A percentile compares a stretch with the other conserved stretches of the same genome.
Evolutionary conservation across 164 flowering plant species (phyloP).

Genomic region (Nelumbo lutea): DNA sequence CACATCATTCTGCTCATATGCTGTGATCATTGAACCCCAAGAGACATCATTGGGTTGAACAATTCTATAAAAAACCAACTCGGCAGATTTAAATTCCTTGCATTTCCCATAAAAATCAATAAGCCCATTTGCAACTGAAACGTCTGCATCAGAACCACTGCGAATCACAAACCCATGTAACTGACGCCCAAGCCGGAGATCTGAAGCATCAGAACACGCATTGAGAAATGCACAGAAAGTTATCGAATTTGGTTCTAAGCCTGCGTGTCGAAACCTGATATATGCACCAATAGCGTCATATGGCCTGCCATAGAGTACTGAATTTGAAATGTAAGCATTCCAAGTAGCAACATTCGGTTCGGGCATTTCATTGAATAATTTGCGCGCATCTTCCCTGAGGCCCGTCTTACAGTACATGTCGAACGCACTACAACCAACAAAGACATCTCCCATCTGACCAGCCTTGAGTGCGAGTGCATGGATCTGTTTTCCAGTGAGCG

Average conservation of each 20-base stretch:
- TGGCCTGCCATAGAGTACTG: conserved; percentile 48
- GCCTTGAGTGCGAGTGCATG: conserved; percentile 56
- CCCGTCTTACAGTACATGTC: conserved; percentile 72
- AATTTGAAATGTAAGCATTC: conserved; percentile 73
- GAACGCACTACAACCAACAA: conserved; percentile 70
- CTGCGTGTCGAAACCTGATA: conserved; percentile 38
- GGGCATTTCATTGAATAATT: conserved; percentile 84
- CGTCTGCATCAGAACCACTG: conserved; percentile 43
- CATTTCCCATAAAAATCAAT: conserved; percentile 91
- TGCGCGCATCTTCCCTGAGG: conserved; percentile 36
- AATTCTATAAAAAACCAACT: conserved; percentile 44
- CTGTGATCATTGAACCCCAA: conserved; percentile 73
- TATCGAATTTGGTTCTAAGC: conserved; percentile 54
- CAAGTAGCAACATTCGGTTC: conserved; percentile 51
- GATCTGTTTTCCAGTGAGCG: conserved; percentile 43
- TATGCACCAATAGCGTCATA: conserved; percentile 39
- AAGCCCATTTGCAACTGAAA: conserved; percentile 65
- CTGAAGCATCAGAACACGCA: conserved; percentile 56
- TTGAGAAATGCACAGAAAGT: conserved; percentile 78
- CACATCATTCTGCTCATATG: conserved; percentile 62
- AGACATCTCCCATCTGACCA: conserved; percentile 42
- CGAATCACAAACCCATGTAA: conserved; percentile 54
- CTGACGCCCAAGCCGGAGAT: conserved; percentile 45
- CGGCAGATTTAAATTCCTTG: conserved; percentile 32
- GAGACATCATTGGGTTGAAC: conserved; percentile 49